phyloP scores from a whole-genome alignment of 1,284 basidiomycete species.

The Cutaneotrichosporon mucoides region DNA sequence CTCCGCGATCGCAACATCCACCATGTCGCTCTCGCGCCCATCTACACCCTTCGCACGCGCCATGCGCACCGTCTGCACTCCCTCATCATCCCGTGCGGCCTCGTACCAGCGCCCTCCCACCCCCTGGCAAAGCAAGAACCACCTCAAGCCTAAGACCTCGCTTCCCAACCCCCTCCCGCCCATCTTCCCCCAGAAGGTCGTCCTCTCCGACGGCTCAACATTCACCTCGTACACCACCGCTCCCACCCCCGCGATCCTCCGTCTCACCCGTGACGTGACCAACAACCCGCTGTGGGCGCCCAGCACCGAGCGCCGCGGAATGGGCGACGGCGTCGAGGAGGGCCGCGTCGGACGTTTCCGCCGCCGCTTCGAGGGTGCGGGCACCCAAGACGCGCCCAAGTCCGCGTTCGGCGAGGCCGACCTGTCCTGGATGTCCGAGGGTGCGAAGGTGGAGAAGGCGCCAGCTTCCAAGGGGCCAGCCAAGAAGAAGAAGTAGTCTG shows the following conservation, averaged over 20 bases:
- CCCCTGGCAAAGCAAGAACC: constrained; percentile 41
- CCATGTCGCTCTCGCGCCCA: constrained; percentile 14
- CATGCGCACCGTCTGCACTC: constrained; percentile 11
- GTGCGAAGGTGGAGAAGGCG: constrained; percentile 45
- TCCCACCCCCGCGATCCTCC: constrained; percentile 63
- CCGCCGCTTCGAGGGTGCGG: constrained; percentile 59
- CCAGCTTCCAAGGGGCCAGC: constrained; percentile 16
- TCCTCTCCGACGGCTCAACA: constrained; percentile 78
- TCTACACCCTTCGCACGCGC: constrained; percentile 11
- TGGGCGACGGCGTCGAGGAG: constrained; percentile 64
- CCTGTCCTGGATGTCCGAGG: constrained; percentile 49
- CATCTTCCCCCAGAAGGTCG: constrained; percentile 74
- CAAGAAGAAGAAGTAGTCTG: constrained; percentile 35
- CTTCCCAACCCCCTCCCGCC: constrained; percentile 77
- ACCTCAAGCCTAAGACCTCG: constrained; percentile 49
- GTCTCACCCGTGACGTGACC: constrained; percentile 74
- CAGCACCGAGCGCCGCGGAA: constrained; percentile 48
- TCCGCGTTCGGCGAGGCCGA: constrained; percentile 33
- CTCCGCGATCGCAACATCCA: not conserved
- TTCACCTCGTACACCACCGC: constrained; percentile 82
- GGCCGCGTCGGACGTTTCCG: constrained; percentile 76
- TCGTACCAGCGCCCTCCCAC: constrained; percentile 5
- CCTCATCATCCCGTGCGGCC: constrained; percentile 27
- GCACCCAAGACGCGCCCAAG: constrained; percentile 10
- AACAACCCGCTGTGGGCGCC: constrained; percentile 73